Percentiles rank a stretch among this genome's conserved stretches.
Evolutionary conservation across 2,329 filamentous ascomycete genomes (phyloP).

Genomic region (Penicillium italicum): DNA sequence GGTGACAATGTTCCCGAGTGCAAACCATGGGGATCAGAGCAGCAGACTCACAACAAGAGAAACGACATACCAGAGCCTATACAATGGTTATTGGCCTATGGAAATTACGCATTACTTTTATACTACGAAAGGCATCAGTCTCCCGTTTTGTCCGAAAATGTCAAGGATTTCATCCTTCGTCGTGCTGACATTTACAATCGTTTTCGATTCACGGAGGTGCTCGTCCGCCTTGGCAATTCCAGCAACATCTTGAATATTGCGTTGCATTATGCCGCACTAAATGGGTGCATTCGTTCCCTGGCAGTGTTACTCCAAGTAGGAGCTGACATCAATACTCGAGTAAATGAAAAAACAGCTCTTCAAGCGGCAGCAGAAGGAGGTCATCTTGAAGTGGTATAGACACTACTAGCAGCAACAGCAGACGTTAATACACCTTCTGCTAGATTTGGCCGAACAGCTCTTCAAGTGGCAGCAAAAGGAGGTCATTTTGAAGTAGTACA

Average conservation of each 20-base stretch:
- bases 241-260: background rate
- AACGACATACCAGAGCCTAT: background rate
- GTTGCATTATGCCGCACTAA: background rate
- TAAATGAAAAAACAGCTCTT: background rate
- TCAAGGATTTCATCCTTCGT: background rate
- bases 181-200: background rate
- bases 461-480: background rate
- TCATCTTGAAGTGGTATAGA: accelerated
- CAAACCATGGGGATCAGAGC: background rate
- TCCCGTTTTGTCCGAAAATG: background rate
- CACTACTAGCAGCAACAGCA: background rate
- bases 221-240: background rate
- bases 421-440: background rate
- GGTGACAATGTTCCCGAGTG: background rate
- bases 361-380: background rate
- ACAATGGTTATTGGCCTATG: background rate
- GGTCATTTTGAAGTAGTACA: background rate
- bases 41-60: background rate
- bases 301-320: background rate
- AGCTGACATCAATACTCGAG: background rate
- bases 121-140: background rate
- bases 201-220: background rate
- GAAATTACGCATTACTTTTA: background rate
- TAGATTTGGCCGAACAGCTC: background rate
- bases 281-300: background rate